Evolutionary conservation across 805 yeast genomes (phyloP), one percentile per base, ranked within the genome.

Genomic region (Zygotorulaspora sp.): DNA sequence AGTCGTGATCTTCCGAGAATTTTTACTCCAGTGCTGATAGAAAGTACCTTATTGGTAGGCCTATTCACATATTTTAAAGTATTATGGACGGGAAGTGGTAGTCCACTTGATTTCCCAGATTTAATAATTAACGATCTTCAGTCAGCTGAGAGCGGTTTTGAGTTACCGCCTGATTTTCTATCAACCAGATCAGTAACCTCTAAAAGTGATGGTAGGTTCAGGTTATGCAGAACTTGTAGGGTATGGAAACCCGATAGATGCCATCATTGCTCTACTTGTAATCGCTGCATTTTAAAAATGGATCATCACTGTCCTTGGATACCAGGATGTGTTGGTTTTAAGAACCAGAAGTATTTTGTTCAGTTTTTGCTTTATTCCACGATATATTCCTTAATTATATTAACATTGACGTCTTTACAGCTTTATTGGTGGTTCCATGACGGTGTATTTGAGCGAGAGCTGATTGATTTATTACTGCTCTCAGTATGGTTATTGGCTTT

Each of bases 261-360:
- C 6, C 97, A 88, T 57, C 97, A 88, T 61, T 88, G 96, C 57
- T 81, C 83, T 25, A 65, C 72, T 1, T 86, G 94, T 55, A 67
- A 75, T 14, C 44, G 41, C 21, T 88, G 97, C 59, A 76, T 84
- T 18, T 58, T 89, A 42, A 77, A 76, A 52, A 89, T 88, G 97
- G 97, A 88, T 58, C 97, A 88, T 57, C 96, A 88, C 62, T 81
- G 82, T 45, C 97, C 97, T 0, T 90, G 97, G 97, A 87, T 88
- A 60, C 80, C 95, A 2, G 69, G 77, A 4, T 89, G 97, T 59
- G 75, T 90, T 41, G 97, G 97, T 0, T 82, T 76, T 61, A 65
- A 65, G 19, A 90, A 90, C 61, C 88, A 84, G 47, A 83, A 87
- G 62, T 75, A 68, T 56, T 90, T 89, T 54, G 58, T 86, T 18